Base-by-base conservation (phyloP, 345 rosid species). In the Turnera subulata region DNA sequence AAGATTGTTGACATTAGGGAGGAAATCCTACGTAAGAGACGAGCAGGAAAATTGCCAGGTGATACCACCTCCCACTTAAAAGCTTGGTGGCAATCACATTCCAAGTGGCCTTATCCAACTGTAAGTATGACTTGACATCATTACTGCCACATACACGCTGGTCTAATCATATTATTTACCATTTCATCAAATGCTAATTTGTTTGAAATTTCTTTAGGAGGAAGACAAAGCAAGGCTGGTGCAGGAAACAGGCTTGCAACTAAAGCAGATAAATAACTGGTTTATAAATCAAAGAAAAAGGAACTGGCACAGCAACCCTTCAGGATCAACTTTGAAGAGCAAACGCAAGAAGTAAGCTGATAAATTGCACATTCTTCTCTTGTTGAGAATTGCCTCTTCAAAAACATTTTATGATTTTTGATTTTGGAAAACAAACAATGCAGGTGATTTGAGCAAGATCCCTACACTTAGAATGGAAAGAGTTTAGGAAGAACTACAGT, bases 81-180 rank as follows among this genome's bases (percentile, higher is more conserved):
- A 78, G 83, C 84, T 22, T 89, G 97, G 97, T 89, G 97, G 97
- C 83, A 74, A 48, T 65, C 86, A n/a, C 95, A 89, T 75, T 67
- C 95, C 44, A 89, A 86, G 67, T 89, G 97, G 97, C 97, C 97
- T 53, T 89, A 89, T 65, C 97, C 97, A 68, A 86, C 95, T 1
- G 97, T 89, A 70, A 71, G 79, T 59, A 29, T 37, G 16, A 40
- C 21, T 11, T 46, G 0, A 23, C 22, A 19, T 42, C 47, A 29
- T 29, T 8, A 29, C 35, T 29, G 35, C 13, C 13, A 29, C 15
- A 15, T 47, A 37, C 35, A 48, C 12, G 20, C 63, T 38, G 16
- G 24, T 47, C 14, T 45, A 21, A 8, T 2, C 18, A 19, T 11
- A 14, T 22, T 42, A 15, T 24, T 16, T 20, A 58, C 25, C 55